Base-by-base conservation (phyloP, 495 filamentous ascomycete genomes). In the Chaetomium cochliodes region DNA sequence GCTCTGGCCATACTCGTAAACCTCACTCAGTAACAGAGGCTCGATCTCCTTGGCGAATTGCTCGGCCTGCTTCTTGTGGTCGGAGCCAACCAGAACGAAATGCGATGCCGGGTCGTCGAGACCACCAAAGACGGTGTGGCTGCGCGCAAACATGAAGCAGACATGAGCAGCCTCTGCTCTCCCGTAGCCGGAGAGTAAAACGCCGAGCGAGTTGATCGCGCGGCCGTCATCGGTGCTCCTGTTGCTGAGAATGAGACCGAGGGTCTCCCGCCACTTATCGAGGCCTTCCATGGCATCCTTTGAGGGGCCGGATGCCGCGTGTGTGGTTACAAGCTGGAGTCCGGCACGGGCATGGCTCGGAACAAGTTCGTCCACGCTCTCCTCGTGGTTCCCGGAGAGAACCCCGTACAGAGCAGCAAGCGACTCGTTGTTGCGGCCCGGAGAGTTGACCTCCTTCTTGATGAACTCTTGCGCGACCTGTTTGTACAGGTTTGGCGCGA, bases 301-400 rank as follows among this genome's bases (percentile, higher is more conserved):
- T 9, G 87, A 82, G 23, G 84, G 70, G 3, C 84, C 88, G 55
- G 82, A 77, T 26, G 83, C 79, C 65, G 85, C 79, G 30, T 85
- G 80, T 58, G 87, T 89, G 69, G 87, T 92, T 65, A 96, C 82
- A 80, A 99, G 89, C 72, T 94, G 92, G 64, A 97, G 85, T 6
- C 96, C 96, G 53, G 93, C 91, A 39, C 96, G 85, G 47, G 94
- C 96, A 61, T 93, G 94, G 25, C 89, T 88, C 12, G 94, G 93
- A n/a, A 99, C 94, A 53, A 99, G 86, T 70, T 97, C 92, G 73
- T 99, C 94, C 37, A 98, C 85, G 65, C 92, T 93, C 67, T 98
- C 96, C 62, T 97, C 93, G 64, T 88, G 85, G 69, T 97, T 98
- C 0, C 94, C 93, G 33, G 92, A 92, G 64, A 99, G 90, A 7